Conservation (phyloP, 2,329 filamentous ascomycete species). For the Thielaviopsis euricoi region DNA sequence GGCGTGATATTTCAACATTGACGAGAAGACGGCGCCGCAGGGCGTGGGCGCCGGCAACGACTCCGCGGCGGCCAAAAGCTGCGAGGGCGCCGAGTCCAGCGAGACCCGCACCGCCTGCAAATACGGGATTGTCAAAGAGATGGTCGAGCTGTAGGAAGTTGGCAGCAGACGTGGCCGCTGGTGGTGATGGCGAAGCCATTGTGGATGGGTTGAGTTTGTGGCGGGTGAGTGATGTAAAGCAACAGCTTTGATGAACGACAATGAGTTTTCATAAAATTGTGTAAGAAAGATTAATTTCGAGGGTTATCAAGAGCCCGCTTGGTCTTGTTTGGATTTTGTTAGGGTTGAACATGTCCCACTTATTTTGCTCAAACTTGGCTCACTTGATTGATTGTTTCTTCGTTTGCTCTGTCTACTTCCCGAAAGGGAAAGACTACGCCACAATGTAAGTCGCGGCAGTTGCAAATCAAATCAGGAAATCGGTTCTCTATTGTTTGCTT, state of each 20-base stretch:
- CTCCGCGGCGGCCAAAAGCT: conserved; percentile 62
- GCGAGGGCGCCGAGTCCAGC: conserved; percentile 72
- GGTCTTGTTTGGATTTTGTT: too few relatives aligned
- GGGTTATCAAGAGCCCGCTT: too few relatives aligned
- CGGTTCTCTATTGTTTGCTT: too few relatives aligned
- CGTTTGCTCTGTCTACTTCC: too few relatives aligned
- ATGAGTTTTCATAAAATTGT: too few relatives aligned
- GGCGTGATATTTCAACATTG: conserved; percentile 87
- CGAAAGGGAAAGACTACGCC: too few relatives aligned
- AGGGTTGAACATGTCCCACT: too few relatives aligned
- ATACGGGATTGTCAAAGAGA: conserved; percentile 46
- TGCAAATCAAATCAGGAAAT: too few relatives aligned
- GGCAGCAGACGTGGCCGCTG: not conserved
- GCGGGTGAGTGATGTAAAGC: not conserved
- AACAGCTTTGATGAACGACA: not conserved
- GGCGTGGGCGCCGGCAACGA: conserved; percentile 54
- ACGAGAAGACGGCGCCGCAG: conserved; percentile 76
- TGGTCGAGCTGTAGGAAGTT: conserved; percentile 14
- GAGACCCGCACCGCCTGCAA: conserved; percentile 69
- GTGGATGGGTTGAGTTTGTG: not conserved
- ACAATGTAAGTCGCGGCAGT: too few relatives aligned
- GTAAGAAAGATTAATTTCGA: too few relatives aligned
- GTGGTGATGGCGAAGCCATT: not conserved
- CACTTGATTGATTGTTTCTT: too few relatives aligned
- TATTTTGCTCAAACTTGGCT: too few relatives aligned